Evolutionary conservation across 1,284 basidiomycete genomes (phyloP), one percentile per base, ranked within the genome.

Genomic region (Moesziomyces sp.): DNA sequence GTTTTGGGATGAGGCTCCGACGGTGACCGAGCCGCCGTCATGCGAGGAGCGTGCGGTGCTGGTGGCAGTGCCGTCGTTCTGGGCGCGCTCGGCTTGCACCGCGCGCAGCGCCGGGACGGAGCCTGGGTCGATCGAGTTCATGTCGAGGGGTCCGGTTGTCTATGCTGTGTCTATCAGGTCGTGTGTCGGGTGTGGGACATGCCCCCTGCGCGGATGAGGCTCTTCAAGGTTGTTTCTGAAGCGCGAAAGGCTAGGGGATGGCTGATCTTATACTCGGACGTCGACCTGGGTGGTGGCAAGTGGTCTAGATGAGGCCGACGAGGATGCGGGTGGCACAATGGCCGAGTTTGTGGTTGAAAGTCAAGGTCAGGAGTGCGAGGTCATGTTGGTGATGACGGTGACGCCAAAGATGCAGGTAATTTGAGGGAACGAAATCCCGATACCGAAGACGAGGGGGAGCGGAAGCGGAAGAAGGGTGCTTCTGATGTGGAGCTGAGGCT

Each of bases 51-150:
- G 61, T 13, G 51, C 40, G 26, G 61, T 60, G 45, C 50, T 65
- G 28, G 53, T 18, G 28, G 28, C 26, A 43, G 58, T 50, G 30
- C 48, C 19, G 30, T 14, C 11, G 14, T 33, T 33, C 1, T 16
- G 18, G 38, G 55, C 33, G 35, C 23, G 59, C 35, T 49, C 51
- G 16, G 44, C 57, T 28, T 45, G 54, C 3, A 71, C 56, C n/a
- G 62, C 46, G 47, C 46, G 47, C 3, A 72, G 50, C 5, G 70
- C 52, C 19, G 64, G 63, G 19, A 67, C 64, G 2, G 70, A 67
- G 49, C 60, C 64, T 4, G 70, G 59, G 18, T 73, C 70, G 45
- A 67, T 49, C 13, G 70, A 63, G 53, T 64, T 67, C 70, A 73
- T 73, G 45, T 7, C 57, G 13, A n/a, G 28, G 11, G 19, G n/a